phyloP scores from a whole-genome alignment of 495 filamentous ascomycete genomes.

The Pyrenula massariospora region DNA sequence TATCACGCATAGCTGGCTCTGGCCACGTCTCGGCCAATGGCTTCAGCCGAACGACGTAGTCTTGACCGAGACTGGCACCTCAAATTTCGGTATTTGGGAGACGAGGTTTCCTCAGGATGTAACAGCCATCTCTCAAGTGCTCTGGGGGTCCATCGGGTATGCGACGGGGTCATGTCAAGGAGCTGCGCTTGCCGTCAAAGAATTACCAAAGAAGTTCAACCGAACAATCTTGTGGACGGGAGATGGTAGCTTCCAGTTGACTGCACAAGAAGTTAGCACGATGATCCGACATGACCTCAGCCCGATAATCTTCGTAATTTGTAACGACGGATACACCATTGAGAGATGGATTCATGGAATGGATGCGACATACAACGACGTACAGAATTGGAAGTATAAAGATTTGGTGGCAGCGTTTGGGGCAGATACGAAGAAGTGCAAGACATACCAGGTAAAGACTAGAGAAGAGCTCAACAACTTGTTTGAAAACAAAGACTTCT shows the following conservation, averaged over 20 bases:
- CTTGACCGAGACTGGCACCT: constrained; percentile 80
- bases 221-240: constrained; percentile 76
- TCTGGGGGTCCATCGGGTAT: constrained; percentile 85
- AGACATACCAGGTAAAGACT: constrained; percentile 60
- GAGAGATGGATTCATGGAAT: constrained; percentile 48
- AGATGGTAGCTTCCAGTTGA: constrained; percentile 79
- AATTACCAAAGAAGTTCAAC: constrained; percentile 25
- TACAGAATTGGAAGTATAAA: constrained; percentile 60
- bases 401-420: constrained; percentile 60
- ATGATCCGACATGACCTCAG: constrained; percentile 70
- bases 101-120: constrained; percentile 68
- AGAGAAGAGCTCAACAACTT: constrained; percentile 56
- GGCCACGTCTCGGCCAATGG: constrained; percentile 72
- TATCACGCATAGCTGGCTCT: constrained; percentile 81
- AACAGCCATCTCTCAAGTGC: constrained; percentile 67
- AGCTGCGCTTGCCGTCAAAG: constrained; percentile 58
- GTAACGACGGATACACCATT: constrained; percentile 47
- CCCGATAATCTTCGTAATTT: constrained; percentile 61
- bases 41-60: constrained; percentile 65
- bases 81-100: constrained; percentile 86
- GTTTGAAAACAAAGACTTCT: constrained; percentile 57
- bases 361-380: constrained; percentile 70
- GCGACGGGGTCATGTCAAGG: constrained; percentile 70
- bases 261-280: constrained; percentile 74
- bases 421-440: constrained; percentile 38